Percentiles rank a stretch among this genome's conserved stretches.
Evolutionary conservation across 208 protist genomes (phyloP).

Genomic region (Leptomonas pyrrhocoris): DNA sequence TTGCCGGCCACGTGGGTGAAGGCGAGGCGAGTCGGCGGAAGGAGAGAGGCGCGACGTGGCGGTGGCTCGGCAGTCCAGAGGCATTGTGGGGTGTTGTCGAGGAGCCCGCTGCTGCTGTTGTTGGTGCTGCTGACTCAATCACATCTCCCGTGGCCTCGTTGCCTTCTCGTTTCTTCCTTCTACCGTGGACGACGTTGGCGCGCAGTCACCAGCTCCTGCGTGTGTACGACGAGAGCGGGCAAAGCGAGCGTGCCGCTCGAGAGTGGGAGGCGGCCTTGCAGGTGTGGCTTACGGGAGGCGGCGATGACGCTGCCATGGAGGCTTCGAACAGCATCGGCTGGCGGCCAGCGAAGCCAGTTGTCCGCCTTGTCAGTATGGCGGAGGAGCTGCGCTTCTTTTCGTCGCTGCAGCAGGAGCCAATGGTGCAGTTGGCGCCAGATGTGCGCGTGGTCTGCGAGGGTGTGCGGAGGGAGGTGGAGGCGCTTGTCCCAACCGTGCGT

Average conservation of each 20-base stretch:
- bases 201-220: slow-evolving; percentile 61
- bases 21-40: neutral
- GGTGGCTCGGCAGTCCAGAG: slow-evolving; percentile 61
- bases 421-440: slow-evolving; percentile 12
- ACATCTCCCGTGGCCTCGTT: neutral
- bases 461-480: slow-evolving; percentile 20
- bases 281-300: slow-evolving; percentile 22
- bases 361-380: slow-evolving; percentile 52
- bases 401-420: slow-evolving; percentile 5
- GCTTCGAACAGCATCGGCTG: neutral
- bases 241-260: slow-evolving; percentile 42
- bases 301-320: neutral
- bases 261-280: slow-evolving; percentile 53
- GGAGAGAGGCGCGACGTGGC: slow-evolving; percentile 32
- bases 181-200: slow-evolving; percentile 81
- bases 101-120: neutral
- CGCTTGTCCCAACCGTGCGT: slow-evolving; percentile 16
- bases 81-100: slow-evolving; percentile 37
- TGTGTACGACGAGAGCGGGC: slow-evolving; percentile 86
- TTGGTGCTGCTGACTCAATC: too few relatives aligned
- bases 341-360: slow-evolving; percentile 6
- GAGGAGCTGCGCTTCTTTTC: slow-evolving; percentile 65
- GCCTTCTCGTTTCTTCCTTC: slow-evolving; percentile 36
- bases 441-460: slow-evolving; percentile 26
- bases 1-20: slow-evolving; percentile 5